Evolutionary conservation across 2,329 filamentous ascomycete genomes (phyloP).

Genomic region (Arthrinium phaeospermum): DNA sequence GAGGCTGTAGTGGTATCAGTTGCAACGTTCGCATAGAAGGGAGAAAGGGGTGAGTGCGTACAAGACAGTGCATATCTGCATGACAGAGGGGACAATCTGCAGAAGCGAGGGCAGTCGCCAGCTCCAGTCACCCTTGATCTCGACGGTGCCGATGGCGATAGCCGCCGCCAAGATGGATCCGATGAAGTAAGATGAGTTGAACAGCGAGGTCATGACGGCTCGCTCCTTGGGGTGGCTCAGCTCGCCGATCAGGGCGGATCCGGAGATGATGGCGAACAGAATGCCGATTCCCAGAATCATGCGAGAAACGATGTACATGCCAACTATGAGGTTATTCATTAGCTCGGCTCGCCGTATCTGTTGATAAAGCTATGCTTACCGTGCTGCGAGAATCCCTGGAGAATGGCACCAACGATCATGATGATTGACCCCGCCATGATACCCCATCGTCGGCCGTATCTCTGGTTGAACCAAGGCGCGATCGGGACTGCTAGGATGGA

Average conservation of each 20-base stretch:
- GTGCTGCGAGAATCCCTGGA: constrained; percentile 58
- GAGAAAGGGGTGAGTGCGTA: constrained; percentile 26
- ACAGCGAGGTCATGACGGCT: constrained; percentile 62
- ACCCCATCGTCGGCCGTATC: constrained; percentile 59
- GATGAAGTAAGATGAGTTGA: constrained; percentile 64
- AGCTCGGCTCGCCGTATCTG: background rate
- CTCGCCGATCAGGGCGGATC: constrained; percentile 64
- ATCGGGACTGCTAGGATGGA: constrained; percentile 65
- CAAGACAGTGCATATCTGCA: constrained; percentile 48
- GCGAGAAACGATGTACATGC: constrained; percentile 65
- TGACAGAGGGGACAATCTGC: constrained; percentile 50
- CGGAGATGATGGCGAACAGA: constrained; percentile 63
- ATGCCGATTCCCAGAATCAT: constrained; percentile 66
- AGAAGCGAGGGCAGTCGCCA: constrained; percentile 55
- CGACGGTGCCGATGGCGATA: constrained; percentile 56
- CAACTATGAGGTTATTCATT: constrained; percentile 29
- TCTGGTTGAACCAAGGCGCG: constrained; percentile 60
- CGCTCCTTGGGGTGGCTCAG: constrained; percentile 66
- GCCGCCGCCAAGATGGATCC: constrained; percentile 56
- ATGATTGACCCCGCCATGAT: constrained; percentile 59
- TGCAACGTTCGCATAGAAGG: background rate
- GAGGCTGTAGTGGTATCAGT: constrained; percentile 33
- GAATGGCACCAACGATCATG: constrained; percentile 59
- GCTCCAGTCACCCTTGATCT: constrained; percentile 43
- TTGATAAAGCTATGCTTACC: constrained; percentile 38